Percentiles rank a stretch among this genome's conserved stretches.
Conservation (phyloP, 1,284 basidiomycete genomes). For the Austroboletus rostrupii region DNA sequence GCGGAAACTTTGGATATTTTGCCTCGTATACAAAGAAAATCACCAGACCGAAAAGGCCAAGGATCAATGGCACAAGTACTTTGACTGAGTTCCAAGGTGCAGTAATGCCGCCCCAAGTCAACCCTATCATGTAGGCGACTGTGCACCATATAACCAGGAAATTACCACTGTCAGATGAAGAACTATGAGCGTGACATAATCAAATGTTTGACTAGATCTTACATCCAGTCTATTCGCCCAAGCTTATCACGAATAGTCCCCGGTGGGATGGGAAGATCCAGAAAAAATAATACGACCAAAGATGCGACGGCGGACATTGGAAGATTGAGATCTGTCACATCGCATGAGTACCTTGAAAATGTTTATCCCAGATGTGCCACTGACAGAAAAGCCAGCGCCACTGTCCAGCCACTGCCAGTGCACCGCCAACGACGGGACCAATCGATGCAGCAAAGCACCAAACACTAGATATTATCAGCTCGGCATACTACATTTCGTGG, state of each 20-base stretch:
- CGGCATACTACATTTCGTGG: too few species aligned
- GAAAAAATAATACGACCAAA: background rate
- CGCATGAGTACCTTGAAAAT: background rate
- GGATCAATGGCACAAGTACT: too few species aligned
- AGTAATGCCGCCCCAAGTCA: too few species aligned
- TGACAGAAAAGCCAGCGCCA: conserved; percentile 41
- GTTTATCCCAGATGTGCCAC: background rate
- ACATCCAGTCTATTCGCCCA: conserved; percentile 10
- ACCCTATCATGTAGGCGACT: background rate
- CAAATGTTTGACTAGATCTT: background rate
- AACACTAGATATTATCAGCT: background rate
- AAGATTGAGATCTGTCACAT: conserved; percentile 7
- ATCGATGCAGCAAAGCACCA: conserved; percentile 20
- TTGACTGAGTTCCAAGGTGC: too few species aligned
- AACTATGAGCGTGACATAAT: background rate
- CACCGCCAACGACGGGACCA: conserved; percentile 35
- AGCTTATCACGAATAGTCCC: conserved; percentile 4
- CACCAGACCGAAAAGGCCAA: conserved; percentile 8
- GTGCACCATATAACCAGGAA: conserved; percentile 4
- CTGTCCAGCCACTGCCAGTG: conserved; percentile 29
- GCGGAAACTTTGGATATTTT: conserved; percentile 6
- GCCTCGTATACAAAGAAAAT: conserved; percentile 13
- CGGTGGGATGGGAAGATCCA: conserved; percentile 1
- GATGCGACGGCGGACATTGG: background rate
- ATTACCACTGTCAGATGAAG: background rate